A percentile compares a stretch with the other conserved stretches of the same genome.
Evolutionary conservation across 805 yeast genomes (phyloP).

Genomic region (Vanderwaltozyma yarrowii): DNA sequence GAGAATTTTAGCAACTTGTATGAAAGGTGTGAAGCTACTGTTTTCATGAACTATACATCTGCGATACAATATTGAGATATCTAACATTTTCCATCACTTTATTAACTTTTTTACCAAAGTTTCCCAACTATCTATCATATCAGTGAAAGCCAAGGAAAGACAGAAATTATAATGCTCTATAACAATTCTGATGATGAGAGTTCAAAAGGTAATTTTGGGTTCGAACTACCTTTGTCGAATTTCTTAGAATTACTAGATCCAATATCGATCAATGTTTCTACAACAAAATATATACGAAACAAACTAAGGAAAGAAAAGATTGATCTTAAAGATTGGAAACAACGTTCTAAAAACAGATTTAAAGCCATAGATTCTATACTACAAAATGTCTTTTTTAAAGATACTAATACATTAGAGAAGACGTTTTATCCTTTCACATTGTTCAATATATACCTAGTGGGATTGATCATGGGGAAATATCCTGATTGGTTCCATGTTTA

Average conservation of each 20-base stretch:
- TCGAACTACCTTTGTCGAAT: constrained; percentile 8
- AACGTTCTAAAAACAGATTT: constrained; percentile 12
- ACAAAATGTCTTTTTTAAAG: constrained; percentile 25
- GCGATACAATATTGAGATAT: too few relatives aligned
- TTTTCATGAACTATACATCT: too few relatives aligned
- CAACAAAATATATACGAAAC: constrained; percentile 6
- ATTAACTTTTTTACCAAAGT: too few relatives aligned
- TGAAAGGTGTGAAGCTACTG: too few relatives aligned
- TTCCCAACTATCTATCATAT: too few relatives aligned
- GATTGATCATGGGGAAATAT: constrained; percentile 64
- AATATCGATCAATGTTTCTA: constrained; percentile 17
- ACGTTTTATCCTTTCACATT: constrained; percentile 68
- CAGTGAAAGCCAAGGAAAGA: too few relatives aligned
- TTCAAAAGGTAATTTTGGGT: not conserved
- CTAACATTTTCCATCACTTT: too few relatives aligned
- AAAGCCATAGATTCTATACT: constrained; percentile 21
- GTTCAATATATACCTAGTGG: constrained; percentile 56
- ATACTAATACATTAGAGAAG: constrained; percentile 57
- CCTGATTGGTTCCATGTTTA: constrained; percentile 71
- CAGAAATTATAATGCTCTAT: too few relatives aligned
- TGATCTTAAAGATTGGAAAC: constrained; percentile 17
- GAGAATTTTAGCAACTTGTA: too few relatives aligned
- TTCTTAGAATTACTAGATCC: constrained; percentile 24
- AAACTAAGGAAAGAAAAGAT: not conserved
- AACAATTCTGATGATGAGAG: not conserved